Conservation (phyloP, 495 filamentous ascomycete species). For the Talaromyces thailandensis region DNA sequence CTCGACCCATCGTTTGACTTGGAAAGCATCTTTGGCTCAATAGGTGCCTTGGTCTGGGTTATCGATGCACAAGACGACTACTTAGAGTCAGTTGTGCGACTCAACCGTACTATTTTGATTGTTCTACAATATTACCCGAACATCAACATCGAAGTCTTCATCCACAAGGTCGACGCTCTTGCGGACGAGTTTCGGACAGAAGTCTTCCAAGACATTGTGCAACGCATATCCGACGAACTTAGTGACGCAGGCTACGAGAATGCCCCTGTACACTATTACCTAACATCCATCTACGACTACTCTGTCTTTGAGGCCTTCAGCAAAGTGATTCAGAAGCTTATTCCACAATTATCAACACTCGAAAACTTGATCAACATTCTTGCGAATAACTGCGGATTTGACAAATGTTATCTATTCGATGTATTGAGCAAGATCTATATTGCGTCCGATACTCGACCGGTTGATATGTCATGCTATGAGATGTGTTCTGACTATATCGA, state of each 20-base stretch:
- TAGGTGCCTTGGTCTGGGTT: slow-evolving; percentile 94
- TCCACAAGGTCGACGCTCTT: slow-evolving; percentile 94
- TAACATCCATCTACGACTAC: slow-evolving; percentile 96
- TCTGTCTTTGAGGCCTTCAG: slow-evolving; percentile 96
- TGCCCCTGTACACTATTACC: slow-evolving; percentile 82
- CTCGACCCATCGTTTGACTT: slow-evolving; percentile 79
- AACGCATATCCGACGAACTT: slow-evolving; percentile 94
- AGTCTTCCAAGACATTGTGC: slow-evolving; percentile 87
- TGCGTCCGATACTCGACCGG: slow-evolving; percentile 85
- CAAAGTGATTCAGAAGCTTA: slow-evolving; percentile 95
- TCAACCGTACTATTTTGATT: slow-evolving; percentile 78
- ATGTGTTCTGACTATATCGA: slow-evolving; percentile 98
- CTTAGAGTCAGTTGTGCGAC: slow-evolving; percentile 73
- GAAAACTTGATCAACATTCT: slow-evolving; percentile 88
- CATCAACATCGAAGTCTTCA: slow-evolving; percentile 95
- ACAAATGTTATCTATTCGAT: slow-evolving; percentile 96
- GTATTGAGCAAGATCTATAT: slow-evolving; percentile 97
- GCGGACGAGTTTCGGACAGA: slow-evolving; percentile 92
- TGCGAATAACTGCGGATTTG: slow-evolving; percentile 80
- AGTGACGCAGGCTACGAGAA: slow-evolving; percentile 87
- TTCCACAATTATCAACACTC: slow-evolving; percentile 83
- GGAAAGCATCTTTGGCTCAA: slow-evolving; percentile 84
- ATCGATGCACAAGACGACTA: slow-evolving; percentile 98
- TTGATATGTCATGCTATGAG: slow-evolving; percentile 89
- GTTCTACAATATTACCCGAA: slow-evolving; percentile 79